A percentile compares a stretch with the other conserved stretches of the same genome.
phyloP scores from a whole-genome alignment of 768 basidiomycete genomes.

The Mrakia gelida region DNA sequence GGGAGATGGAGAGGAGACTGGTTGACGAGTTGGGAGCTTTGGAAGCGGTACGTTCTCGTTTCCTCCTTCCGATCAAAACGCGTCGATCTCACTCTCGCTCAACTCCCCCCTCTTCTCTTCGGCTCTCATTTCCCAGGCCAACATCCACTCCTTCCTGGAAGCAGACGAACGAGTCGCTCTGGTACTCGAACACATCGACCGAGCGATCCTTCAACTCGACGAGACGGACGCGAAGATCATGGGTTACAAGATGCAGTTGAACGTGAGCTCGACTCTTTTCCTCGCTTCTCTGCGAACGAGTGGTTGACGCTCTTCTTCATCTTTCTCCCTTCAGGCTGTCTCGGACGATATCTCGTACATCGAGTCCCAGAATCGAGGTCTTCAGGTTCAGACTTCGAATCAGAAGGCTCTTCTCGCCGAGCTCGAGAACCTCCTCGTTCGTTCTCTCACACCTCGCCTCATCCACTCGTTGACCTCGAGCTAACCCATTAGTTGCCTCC shows the following conservation, averaged over 20 bases:
- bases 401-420: conserved; percentile 79
- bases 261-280: conserved; percentile 55
- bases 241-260: conserved; percentile 93
- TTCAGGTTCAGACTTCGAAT: conserved; percentile 96
- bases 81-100: neutral
- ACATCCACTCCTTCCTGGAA: conserved; percentile 95
- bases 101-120: conserved; percentile 18
- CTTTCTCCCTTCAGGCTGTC: conserved; percentile 60
- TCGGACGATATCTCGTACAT: conserved; percentile 92
- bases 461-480: neutral
- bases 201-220: conserved; percentile 81
- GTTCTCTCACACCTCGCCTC: conserved; percentile 35
- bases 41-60: conserved; percentile 64
- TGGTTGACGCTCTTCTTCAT: neutral
- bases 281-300: neutral
- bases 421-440: conserved; percentile 77
- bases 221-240: conserved; percentile 82
- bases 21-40: conserved; percentile 85
- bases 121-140: conserved; percentile 58
- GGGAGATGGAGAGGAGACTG: conserved; percentile 84
- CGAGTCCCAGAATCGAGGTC: conserved; percentile 90
- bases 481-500: too few relatives aligned
- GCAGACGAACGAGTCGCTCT: conserved; percentile 83
- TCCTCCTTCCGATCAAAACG: neutral
- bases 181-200: conserved; percentile 83